Base-by-base conservation (phyloP, 2,329 filamentous ascomycete species). In the Botryotinia narcissicola region DNA sequence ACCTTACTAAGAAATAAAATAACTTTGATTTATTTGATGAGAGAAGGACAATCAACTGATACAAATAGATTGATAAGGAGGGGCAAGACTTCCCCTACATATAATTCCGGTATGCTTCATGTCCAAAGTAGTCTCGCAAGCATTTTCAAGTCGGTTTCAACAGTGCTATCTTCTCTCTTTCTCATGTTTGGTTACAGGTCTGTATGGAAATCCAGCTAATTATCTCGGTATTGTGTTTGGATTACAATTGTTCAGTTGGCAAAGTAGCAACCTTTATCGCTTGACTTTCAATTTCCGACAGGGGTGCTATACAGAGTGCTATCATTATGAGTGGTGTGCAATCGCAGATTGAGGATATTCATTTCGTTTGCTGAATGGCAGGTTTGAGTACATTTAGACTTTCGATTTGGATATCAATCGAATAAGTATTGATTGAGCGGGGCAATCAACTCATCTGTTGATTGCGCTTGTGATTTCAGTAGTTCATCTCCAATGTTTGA, bases 341-440 rank as follows among this genome's bases (percentile, higher is more conserved):
- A 14, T 54, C 25, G 48, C 25, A 54, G 5, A 54, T n/a, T 54
- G 48, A n/a, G 6, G 25, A 7, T n/a, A 7, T 3, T 12, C 48
- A n/a, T 12, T n/a, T 51, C 14, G 12, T n/a, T 54, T n/a, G 48
- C 48, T 3, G 25, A 54, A 7, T 12, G 16, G n/a, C 12, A 2
- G 25, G 5, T n/a, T 16, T n/a, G 3, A 7, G 1, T 5, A n/a
- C 25, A 1, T 14, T n/a, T 54, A 54, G 25, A 16, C 2, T 3
- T 7, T 54, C 2, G 14, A 54, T 54, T n/a, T 54, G 48, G 7
- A n/a, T 6, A 54, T 54, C 48, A 51, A 51, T 12, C 48, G 14
- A 51, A n/a, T n/a, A 0, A 51, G 4, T n/a, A 25, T n/a, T 51
- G 12, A n/a, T 16, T 54, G 48, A n/a, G 48, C 6, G 12, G 5